Conservation (phyloP, 345 rosid species). For the Lagerstroemia speciosa region DNA sequence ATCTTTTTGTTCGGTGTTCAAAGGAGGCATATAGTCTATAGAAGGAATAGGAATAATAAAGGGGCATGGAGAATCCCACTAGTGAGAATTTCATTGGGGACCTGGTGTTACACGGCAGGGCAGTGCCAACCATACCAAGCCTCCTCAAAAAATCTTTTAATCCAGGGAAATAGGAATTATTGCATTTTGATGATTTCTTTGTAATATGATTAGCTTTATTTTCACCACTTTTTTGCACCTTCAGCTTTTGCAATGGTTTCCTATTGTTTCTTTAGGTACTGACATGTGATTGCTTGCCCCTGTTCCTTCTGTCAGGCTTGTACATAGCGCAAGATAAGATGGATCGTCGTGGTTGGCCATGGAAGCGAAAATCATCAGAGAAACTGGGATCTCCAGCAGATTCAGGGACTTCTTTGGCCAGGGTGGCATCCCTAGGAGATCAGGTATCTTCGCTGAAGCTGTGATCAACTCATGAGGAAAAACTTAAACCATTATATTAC, state of each 20-base stretch:
- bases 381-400: slow-evolving; percentile 25
- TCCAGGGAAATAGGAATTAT: not conserved
- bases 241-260: not conserved
- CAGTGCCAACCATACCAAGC: too few relatives aligned
- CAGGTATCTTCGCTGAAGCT: slow-evolving; percentile 24
- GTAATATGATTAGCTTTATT: not conserved
- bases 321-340: slow-evolving; percentile 19
- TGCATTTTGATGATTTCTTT: not conserved
- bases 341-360: slow-evolving; percentile 81
- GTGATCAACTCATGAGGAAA: not conserved
- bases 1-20: too few relatives aligned
- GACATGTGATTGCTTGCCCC: not conserved
- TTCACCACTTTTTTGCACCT: not conserved
- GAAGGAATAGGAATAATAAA: too few relatives aligned
- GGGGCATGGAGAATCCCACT: too few relatives aligned
- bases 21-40: too few relatives aligned
- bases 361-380: slow-evolving; percentile 75
- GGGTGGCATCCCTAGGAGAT: slow-evolving; percentile 33
- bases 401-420: slow-evolving; percentile 37
- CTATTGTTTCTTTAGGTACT: not conserved
- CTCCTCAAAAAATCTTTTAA: too few relatives aligned
- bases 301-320: not conserved
- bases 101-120: too few relatives aligned
- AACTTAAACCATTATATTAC: not conserved
- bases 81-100: too few relatives aligned